Percentiles rank a stretch among this genome's conserved stretches.
phyloP scores from a whole-genome alignment of 2,329 filamentous ascomycete genomes.

The Alternaria novae-zelandiae region DNA sequence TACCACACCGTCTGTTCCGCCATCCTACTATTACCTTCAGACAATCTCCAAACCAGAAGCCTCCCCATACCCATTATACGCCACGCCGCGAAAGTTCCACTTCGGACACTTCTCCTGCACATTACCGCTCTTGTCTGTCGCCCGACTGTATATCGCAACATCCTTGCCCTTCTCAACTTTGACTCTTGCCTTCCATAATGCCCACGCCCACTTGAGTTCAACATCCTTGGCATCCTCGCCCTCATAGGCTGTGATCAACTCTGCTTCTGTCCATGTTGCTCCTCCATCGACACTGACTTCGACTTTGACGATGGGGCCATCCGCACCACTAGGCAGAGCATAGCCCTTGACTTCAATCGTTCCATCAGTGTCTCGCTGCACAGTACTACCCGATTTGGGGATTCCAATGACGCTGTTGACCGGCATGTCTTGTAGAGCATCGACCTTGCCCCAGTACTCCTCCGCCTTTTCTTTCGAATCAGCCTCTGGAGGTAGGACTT shows the following conservation, averaged over 20 bases:
- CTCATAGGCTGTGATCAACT: conserved; percentile 39
- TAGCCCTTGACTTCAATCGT: conserved; percentile 61
- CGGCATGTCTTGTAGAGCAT: conserved; percentile 62
- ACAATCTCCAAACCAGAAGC: conserved; percentile 56
- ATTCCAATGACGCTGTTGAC: conserved; percentile 62
- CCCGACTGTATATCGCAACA: conserved; percentile 59
- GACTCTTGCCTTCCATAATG: conserved; percentile 60
- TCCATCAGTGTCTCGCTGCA: conserved; percentile 50
- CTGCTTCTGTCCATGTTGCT: conserved; percentile 57
- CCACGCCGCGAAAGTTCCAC: conserved; percentile 67
- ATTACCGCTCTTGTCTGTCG: conserved; percentile 61
- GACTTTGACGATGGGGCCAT: conserved; percentile 61
- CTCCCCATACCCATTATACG: conserved; percentile 67
- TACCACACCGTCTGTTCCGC: too few species aligned
- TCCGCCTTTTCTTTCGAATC: conserved; percentile 57
- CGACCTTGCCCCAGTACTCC: conserved; percentile 59
- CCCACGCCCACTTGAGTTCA: conserved; percentile 63
- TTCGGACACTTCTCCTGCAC: conserved; percentile 55
- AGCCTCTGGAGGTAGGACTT: conserved; percentile 62
- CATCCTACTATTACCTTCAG: conserved; percentile 15
- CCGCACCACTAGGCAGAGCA: conserved; percentile 60
- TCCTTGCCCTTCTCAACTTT: conserved; percentile 50
- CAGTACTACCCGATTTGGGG: conserved; percentile 54
- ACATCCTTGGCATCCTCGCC: conserved; percentile 20
- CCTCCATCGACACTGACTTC: conserved; percentile 61